Percentiles rank a stretch among this genome's conserved stretches.
These are phyloP conservation scores for Eimeria tenella DNA, from an alignment of 169 alveolate genomes.

Conservation along the genomic window DNA sequence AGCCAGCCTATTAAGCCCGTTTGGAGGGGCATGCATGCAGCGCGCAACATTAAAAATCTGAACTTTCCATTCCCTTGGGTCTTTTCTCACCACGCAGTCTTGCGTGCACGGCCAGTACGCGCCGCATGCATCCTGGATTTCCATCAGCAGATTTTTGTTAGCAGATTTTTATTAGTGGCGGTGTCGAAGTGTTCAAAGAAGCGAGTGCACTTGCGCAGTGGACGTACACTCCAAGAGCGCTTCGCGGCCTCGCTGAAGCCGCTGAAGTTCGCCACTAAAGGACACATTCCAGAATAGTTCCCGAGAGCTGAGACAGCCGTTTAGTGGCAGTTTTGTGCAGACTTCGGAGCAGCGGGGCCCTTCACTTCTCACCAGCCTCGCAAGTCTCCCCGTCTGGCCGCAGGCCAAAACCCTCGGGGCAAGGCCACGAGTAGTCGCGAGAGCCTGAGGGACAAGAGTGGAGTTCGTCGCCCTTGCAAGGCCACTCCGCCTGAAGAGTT, in stretches of 20 bases:
- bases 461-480: constrained; percentile 52
- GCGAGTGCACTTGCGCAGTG: neutral
- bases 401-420: constrained; percentile 70
- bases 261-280: constrained; percentile 37
- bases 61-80: neutral
- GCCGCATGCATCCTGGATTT: constrained; percentile 4
- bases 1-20: constrained; percentile 5
- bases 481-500: constrained; percentile 62
- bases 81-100: constrained; percentile 60
- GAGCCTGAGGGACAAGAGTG: constrained; percentile 43
- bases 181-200: neutral
- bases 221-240: constrained; percentile 60
- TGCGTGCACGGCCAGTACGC: constrained; percentile 71
- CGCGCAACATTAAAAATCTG: neutral
- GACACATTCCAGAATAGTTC: constrained; percentile 63
- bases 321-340: neutral
- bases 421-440: constrained; percentile 52
- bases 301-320: neutral
- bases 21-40: neutral
- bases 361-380: constrained; percentile 32
- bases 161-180: neutral
- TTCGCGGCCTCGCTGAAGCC: constrained; percentile 67
- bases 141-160: neutral
- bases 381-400: constrained; percentile 53
- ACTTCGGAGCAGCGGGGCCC: neutral